phyloP scores from a whole-genome alignment of 2,329 filamentous ascomycete species.

The Exophiala dermatitidis region DNA sequence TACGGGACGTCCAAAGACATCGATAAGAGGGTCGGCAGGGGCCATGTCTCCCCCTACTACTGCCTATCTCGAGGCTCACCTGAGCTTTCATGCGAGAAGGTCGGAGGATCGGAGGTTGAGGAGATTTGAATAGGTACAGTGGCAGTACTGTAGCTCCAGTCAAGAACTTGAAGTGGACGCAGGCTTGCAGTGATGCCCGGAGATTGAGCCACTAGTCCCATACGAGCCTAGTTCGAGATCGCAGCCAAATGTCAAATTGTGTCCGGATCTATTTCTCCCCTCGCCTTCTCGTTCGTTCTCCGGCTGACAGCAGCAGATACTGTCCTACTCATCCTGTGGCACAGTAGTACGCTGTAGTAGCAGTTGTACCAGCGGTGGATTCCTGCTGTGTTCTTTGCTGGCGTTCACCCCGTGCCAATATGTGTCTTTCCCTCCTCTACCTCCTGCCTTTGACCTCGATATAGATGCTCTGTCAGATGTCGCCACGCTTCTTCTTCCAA shows the following conservation, averaged over 20 bases:
- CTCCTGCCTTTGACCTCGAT: no score
- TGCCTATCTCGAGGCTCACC: not conserved
- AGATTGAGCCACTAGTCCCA: slow-evolving; percentile 1
- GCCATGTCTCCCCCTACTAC: not conserved
- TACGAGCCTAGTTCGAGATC: not conserved
- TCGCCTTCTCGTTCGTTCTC: not conserved
- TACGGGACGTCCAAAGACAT: no score
- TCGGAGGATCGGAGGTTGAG: slow-evolving; percentile 6
- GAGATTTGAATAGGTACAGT: slow-evolving; percentile 3
- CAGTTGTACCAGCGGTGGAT: no score
- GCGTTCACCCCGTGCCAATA: no score
- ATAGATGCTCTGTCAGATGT: not conserved
- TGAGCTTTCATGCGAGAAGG: not conserved
- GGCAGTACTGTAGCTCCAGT: no score
- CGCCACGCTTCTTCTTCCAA: not conserved
- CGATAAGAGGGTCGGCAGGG: no score
- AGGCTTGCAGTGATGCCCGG: not conserved
- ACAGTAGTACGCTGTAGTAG: no score
- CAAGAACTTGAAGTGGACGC: no score
- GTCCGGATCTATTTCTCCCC: not conserved
- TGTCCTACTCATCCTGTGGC: no score
- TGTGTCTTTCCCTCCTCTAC: no score
- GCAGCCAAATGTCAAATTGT: not conserved
- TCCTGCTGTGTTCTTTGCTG: no score
- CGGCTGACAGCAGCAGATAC: no score